Evolutionary conservation across 208 protist species (phyloP).

Genomic region (Trichomonas tenax): DNA sequence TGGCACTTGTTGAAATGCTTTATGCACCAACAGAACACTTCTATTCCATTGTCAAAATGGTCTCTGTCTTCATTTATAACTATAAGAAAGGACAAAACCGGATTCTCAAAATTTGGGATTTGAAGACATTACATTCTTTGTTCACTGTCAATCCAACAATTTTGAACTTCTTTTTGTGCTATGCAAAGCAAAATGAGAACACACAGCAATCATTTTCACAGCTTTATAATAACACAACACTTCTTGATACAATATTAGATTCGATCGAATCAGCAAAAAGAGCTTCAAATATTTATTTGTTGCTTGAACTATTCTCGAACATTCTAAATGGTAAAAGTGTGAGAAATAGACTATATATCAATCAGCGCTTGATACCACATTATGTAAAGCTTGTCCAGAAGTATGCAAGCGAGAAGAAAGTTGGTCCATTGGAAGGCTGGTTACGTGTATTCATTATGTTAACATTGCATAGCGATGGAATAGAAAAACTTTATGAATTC

Average conservation of each 20-base stretch:
- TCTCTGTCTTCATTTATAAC: background rate
- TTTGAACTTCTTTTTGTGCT: background rate
- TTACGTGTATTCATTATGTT: background rate
- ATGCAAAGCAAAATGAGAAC: background rate
- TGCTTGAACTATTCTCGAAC: background rate
- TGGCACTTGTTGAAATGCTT: background rate
- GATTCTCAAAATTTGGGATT: background rate
- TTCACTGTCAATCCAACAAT: background rate
- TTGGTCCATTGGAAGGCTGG: background rate
- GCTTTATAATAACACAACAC: background rate
- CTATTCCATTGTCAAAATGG: background rate
- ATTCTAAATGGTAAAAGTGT: background rate
- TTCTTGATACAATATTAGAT: background rate
- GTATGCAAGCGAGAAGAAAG: background rate
- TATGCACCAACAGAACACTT: background rate
- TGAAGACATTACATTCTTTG: background rate
- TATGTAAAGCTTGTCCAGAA: background rate
- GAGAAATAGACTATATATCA: background rate
- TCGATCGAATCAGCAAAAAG: background rate
- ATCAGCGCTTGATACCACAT: background rate
- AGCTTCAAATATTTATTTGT: background rate
- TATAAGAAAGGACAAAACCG: background rate
- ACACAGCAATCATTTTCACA: background rate
- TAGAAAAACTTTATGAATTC: background rate
- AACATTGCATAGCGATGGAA: background rate